phyloP scores from a whole-genome alignment of 1,284 basidiomycete species.

The Fomitiporia mediterranea region DNA sequence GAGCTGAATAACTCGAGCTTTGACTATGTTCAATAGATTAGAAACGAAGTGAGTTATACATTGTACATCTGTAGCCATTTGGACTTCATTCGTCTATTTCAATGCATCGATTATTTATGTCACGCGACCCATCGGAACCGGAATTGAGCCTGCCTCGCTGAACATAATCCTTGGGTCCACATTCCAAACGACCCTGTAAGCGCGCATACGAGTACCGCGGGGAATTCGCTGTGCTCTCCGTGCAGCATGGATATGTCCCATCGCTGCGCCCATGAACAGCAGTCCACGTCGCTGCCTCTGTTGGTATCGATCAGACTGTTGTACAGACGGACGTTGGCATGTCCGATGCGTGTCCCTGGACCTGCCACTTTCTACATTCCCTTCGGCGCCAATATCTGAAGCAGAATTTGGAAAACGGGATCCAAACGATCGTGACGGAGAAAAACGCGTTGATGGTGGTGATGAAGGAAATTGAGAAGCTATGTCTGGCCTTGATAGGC shows the following conservation, averaged over 20 bases:
- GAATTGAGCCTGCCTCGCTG: too few relatives aligned
- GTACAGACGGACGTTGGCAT: too few relatives aligned
- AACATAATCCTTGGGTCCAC: not conserved
- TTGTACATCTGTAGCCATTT: too few relatives aligned
- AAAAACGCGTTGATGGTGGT: not conserved
- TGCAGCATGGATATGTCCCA: not conserved
- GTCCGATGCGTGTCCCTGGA: too few relatives aligned
- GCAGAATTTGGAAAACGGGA: not conserved
- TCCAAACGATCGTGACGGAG: not conserved
- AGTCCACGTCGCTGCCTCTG: not conserved
- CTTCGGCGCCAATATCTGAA: not conserved
- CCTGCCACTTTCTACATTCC: not conserved
- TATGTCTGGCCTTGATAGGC: too few relatives aligned
- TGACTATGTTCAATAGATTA: too few relatives aligned
- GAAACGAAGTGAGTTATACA: too few relatives aligned
- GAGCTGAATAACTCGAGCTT: too few relatives aligned
- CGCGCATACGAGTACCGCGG: not conserved
- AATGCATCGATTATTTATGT: not conserved
- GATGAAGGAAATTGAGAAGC: not conserved
- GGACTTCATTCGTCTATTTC: too few relatives aligned
- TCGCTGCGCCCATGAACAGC: not conserved
- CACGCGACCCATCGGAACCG: not conserved
- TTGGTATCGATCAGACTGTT: not conserved
- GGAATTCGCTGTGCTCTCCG: not conserved
- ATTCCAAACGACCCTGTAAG: not conserved